Evolutionary conservation across 306 rosid species (phyloP).

Genomic region (Casuarina equisetifolia): DNA sequence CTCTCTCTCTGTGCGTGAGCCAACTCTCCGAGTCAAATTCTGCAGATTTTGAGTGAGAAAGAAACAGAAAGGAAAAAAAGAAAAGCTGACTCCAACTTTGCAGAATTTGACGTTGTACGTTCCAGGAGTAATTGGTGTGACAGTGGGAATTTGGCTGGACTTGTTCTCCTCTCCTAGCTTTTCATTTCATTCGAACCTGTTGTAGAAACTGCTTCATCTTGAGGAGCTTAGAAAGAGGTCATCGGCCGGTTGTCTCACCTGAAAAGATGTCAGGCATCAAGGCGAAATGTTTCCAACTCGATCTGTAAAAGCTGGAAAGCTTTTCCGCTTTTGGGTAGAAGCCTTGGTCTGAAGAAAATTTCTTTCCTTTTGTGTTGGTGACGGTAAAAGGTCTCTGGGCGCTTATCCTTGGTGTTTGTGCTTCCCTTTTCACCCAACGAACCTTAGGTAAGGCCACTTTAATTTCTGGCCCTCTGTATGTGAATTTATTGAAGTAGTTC

Average conservation of each 20-base stretch:
- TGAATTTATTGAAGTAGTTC: constrained; percentile 22
- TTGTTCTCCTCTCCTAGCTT: neutral
- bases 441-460: constrained; percentile 23
- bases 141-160: neutral
- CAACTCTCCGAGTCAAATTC: constrained; percentile 21
- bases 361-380: neutral
- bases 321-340: neutral
- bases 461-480: constrained; percentile 5
- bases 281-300: neutral
- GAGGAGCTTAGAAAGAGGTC: too few relatives aligned
- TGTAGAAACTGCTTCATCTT: too few relatives aligned
- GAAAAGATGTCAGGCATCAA: neutral
- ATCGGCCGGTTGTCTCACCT: too few relatives aligned
- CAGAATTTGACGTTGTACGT: neutral
- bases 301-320: neutral
- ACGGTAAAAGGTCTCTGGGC: neutral
- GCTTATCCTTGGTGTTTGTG: neutral
- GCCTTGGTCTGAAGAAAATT: neutral
- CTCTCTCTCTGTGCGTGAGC: neutral
- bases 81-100: neutral
- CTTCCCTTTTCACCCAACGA: neutral
- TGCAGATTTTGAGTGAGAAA: constrained; percentile 24
- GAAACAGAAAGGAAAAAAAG: constrained; percentile 6
- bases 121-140: neutral
- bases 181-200: neutral